Evolutionary conservation across 2,329 filamentous ascomycete species (phyloP).

Genomic region (Fusarium decemcellulare): DNA sequence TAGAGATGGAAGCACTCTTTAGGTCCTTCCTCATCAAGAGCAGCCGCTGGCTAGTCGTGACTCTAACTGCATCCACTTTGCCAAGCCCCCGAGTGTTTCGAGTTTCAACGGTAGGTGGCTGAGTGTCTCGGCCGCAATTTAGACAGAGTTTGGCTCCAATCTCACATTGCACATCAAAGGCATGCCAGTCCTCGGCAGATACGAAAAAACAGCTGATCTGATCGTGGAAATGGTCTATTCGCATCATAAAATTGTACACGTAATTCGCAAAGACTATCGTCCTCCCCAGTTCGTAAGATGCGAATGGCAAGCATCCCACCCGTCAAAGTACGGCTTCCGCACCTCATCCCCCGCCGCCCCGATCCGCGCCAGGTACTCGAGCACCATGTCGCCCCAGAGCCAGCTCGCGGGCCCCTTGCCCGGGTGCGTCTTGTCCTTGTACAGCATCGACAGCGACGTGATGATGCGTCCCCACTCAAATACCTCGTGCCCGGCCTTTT

Average conservation of each 20-base stretch:
- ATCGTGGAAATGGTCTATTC: not conserved
- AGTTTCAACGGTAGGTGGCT: no score
- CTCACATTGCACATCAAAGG: no score
- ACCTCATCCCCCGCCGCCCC: slow-evolving; percentile 23
- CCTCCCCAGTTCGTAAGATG: slow-evolving; percentile 34
- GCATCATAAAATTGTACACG: not conserved
- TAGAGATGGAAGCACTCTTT: no score
- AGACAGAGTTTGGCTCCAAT: no score
- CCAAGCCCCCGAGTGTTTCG: no score
- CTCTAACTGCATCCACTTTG: no score
- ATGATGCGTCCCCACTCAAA: slow-evolving; percentile 41
- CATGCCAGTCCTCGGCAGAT: no score
- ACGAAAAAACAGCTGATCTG: no score
- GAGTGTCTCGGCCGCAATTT: no score
- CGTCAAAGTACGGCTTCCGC: slow-evolving; percentile 36
- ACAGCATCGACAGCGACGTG: slow-evolving; percentile 33
- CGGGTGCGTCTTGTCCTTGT: slow-evolving; percentile 40
- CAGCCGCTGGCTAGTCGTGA: no score
- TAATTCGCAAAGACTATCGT: slow-evolving; percentile 9
- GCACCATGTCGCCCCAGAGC: slow-evolving; percentile 41
- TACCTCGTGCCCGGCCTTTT: slow-evolving; percentile 37
- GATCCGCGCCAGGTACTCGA: slow-evolving; percentile 35
- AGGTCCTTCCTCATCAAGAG: no score
- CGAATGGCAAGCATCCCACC: slow-evolving; percentile 35
- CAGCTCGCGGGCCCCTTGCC: slow-evolving; percentile 39